Conservation (phyloP, 805 yeast species). For the Nakazawaea holstii region DNA sequence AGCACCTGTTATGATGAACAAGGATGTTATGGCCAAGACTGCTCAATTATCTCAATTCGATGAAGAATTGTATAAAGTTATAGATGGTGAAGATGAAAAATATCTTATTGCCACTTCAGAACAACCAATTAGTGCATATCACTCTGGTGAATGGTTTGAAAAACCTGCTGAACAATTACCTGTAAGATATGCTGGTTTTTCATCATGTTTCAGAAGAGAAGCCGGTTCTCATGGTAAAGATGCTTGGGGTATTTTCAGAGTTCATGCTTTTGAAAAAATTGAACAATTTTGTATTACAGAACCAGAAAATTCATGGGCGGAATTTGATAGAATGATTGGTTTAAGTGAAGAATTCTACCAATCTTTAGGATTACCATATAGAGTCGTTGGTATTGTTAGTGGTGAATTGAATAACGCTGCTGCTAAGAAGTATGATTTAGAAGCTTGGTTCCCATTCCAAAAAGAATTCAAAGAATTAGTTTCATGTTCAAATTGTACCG, state of each 20-base stretch:
- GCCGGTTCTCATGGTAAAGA: conserved; percentile 99
- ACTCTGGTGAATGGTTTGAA: conserved; percentile 97
- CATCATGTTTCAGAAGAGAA: conserved; percentile 98
- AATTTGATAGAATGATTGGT: conserved; percentile 93
- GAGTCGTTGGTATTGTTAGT: conserved; percentile 96
- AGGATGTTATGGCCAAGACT: conserved; percentile 98
- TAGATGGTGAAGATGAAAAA: conserved; percentile 97
- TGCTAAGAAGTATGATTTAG: conserved; percentile 96
- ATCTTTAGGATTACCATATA: conserved; percentile 87
- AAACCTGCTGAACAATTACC: conserved; percentile 96
- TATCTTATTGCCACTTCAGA: conserved; percentile 97
- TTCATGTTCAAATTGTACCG: conserved; percentile 98
- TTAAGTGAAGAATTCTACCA: conserved; percentile 90
- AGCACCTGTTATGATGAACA: conserved; percentile 99
- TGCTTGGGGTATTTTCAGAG: conserved; percentile 99
- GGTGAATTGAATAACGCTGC: conserved; percentile 99
- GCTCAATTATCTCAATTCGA: conserved; percentile 98
- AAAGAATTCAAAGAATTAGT: conserved; percentile 97
- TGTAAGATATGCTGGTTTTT: conserved; percentile 94
- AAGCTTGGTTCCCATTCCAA: conserved; percentile 99
- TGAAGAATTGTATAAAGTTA: conserved; percentile 94
- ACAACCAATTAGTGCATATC: conserved; percentile 98
- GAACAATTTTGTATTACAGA: conserved; percentile 95
- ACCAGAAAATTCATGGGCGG: conserved; percentile 97
- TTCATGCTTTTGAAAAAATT: conserved; percentile 96